Conservation (phyloP, 768 basidiomycete genomes). For the Suillus decipiens region DNA sequence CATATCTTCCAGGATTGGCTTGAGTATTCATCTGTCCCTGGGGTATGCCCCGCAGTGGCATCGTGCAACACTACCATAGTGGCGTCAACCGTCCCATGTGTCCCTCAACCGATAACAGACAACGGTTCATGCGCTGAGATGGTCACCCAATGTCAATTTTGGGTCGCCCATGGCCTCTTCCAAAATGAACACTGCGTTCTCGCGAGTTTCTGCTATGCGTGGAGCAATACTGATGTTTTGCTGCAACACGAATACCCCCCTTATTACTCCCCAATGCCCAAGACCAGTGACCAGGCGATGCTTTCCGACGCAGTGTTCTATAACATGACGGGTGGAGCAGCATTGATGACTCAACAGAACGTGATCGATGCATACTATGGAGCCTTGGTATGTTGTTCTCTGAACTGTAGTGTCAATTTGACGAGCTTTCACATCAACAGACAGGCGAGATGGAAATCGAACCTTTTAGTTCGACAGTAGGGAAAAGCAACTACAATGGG, state of each 20-base stretch:
- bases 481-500: constrained; percentile 17
- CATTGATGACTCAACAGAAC: constrained; percentile 23
- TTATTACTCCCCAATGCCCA: constrained; percentile 7
- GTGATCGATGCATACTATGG: constrained; percentile 24
- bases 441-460: constrained; percentile 20
- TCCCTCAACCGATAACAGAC: constrained; percentile 23
- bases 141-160: constrained; percentile 19
- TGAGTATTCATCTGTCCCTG: constrained; percentile 22
- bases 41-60: constrained; percentile 19
- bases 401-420: neutral
- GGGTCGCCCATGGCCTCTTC: constrained; percentile 24
- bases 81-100: constrained; percentile 13
- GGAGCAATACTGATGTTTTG: constrained; percentile 24
- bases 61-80: constrained; percentile 16
- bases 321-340: constrained; percentile 21
- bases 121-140: constrained; percentile 26
- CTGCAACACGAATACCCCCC: constrained; percentile 20
- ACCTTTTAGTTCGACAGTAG: constrained; percentile 8
- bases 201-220: constrained; percentile 26
- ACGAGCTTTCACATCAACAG: constrained; percentile 11
- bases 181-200: constrained; percentile 27
- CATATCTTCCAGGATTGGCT: constrained; percentile 23
- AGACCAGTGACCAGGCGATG: constrained; percentile 14
- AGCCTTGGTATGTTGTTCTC: constrained; percentile 17
- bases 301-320: constrained; percentile 23